Evolutionary conservation across 176 grass and related monocot species (phyloP).

Genomic region (Ensete glaucum): DNA sequence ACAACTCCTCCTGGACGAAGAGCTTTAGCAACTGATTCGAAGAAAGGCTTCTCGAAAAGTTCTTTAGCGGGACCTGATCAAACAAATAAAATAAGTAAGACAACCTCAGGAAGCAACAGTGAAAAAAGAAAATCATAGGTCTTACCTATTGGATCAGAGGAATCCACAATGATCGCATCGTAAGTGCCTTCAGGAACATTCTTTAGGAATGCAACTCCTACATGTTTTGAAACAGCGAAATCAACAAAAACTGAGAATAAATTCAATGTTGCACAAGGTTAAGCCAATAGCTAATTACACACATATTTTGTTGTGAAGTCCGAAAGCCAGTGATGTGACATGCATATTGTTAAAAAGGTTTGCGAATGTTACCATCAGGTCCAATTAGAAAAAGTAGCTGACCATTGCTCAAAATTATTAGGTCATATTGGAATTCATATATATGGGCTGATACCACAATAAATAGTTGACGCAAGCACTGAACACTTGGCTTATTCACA

Average conservation of each 20-base stretch:
- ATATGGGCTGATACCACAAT: too few relatives aligned
- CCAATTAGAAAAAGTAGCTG: too few relatives aligned
- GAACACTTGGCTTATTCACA: too few relatives aligned
- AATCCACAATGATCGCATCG: constrained; percentile 91
- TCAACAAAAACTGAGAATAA: constrained; percentile 18
- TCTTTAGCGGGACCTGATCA: constrained; percentile 77
- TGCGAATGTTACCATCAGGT: too few relatives aligned
- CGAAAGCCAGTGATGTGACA: too few relatives aligned
- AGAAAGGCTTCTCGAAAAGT: constrained; percentile 97
- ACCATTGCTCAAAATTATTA: too few relatives aligned
- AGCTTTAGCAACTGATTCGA: constrained; percentile 62
- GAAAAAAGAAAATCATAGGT: neutral
- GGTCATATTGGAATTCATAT: too few relatives aligned
- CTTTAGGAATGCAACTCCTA: constrained; percentile 85
- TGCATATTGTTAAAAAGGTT: too few relatives aligned
- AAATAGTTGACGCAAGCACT: too few relatives aligned
- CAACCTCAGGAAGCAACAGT: neutral
- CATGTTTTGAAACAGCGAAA: constrained; percentile 6
- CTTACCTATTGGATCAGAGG: constrained; percentile 77
- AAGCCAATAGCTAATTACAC: too few relatives aligned
- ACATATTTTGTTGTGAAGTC: too few relatives aligned
- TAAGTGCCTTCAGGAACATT: constrained; percentile 65
- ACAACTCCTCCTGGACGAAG: constrained; percentile 79
- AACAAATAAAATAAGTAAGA: neutral
- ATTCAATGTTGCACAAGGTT: neutral